Conservation (phyloP, 805 yeast genomes). For the Cyberlindnera mycetangii region DNA sequence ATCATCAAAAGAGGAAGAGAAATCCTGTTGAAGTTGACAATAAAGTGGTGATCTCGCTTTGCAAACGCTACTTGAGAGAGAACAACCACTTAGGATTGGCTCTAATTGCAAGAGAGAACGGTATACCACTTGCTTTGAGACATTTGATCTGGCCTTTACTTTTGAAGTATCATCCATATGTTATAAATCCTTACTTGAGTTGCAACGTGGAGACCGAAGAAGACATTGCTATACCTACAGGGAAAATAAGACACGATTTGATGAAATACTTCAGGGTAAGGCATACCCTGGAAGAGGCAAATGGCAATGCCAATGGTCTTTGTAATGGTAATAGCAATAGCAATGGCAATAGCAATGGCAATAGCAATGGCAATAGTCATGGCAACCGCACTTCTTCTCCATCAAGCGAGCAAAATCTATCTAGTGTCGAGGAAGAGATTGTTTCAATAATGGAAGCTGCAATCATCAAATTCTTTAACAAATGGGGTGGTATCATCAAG, state of each 20-base stretch:
- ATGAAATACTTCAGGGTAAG: constrained; percentile 53
- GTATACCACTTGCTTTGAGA: constrained; percentile 81
- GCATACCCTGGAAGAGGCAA: constrained; percentile 11
- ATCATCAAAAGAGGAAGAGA: constrained; percentile 11
- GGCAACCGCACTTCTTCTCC: constrained; percentile 12
- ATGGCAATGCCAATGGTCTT: too few species aligned
- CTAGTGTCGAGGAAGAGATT: constrained; percentile 47
- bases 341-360: too few species aligned
- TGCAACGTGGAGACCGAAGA: constrained; percentile 35
- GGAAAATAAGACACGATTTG: constrained; percentile 51
- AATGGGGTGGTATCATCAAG: constrained; percentile 76
- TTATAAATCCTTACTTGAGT: constrained; percentile 68
- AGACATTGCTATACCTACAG: constrained; percentile 28
- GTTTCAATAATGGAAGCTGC: constrained; percentile 57
- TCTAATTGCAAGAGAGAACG: constrained; percentile 73
- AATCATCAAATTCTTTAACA: constrained; percentile 58
- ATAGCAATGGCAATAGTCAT: too few species aligned
- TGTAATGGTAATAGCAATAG: too few species aligned
- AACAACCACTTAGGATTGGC: constrained; percentile 77
- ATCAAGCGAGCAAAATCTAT: constrained; percentile 17
- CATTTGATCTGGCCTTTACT: constrained; percentile 82
- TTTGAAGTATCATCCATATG: constrained; percentile 82
- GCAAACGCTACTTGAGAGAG: constrained; percentile 51
- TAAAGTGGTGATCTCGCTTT: constrained; percentile 38
- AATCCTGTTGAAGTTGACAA: constrained; percentile 8